Conservation (phyloP, 1,139 yeast species). For the Pichia norvegensis region DNA sequence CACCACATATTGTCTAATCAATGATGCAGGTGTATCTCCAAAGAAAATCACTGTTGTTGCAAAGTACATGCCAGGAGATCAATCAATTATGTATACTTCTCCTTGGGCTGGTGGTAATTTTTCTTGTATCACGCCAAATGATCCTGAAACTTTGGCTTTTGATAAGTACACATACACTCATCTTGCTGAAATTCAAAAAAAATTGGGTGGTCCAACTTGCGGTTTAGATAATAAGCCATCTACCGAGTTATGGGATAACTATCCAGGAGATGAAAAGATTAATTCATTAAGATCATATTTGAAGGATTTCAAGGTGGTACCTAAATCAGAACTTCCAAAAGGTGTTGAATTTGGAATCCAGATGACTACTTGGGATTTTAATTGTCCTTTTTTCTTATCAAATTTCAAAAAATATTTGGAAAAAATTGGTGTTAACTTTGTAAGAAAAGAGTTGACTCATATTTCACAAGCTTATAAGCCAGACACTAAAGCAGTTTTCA, state of each 20-base stretch:
- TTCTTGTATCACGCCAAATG: constrained; percentile 57
- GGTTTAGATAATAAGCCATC: constrained; percentile 50
- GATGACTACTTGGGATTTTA: constrained; percentile 58
- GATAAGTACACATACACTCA: constrained; percentile 51
- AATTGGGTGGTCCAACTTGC: constrained; percentile 43
- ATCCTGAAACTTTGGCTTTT: constrained; percentile 40
- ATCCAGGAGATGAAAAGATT: constrained; percentile 38
- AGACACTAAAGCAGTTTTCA: constrained; percentile 44
- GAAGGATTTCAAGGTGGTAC: constrained; percentile 34
- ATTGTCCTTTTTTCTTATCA: constrained; percentile 51
- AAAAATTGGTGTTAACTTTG: constrained; percentile 42
- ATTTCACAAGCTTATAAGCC: constrained; percentile 45
- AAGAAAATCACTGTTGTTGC: constrained; percentile 51
- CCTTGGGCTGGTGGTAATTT: constrained; percentile 80
- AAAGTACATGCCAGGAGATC: constrained; percentile 66
- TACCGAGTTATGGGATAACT: constrained; percentile 47
- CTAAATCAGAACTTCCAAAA: constrained; percentile 33
- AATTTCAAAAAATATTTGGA: constrained; percentile 38
- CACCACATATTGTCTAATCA: constrained; percentile 48
- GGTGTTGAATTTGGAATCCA: constrained; percentile 47
- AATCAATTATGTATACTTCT: constrained; percentile 59
- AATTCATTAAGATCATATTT: constrained; percentile 40
- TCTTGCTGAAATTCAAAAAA: constrained; percentile 36
- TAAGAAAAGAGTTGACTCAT: constrained; percentile 39
- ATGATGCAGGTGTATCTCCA: constrained; percentile 36